Conservation (phyloP, 441 rosid genomes). For the Populus hybrid region DNA sequence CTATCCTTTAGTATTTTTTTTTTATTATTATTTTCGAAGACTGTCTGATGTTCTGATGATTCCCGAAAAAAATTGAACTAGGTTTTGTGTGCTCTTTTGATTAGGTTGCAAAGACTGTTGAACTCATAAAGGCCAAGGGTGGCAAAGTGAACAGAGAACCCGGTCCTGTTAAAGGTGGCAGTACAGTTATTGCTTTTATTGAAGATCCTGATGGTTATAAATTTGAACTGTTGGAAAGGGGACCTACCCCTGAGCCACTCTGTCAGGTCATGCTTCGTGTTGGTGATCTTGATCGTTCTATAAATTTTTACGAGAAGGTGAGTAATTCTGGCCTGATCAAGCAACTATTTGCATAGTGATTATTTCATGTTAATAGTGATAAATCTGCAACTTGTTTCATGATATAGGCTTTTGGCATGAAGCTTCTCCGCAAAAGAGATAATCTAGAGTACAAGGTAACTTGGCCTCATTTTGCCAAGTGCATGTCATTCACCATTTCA, state of each 20-base stretch:
- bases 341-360: not conserved
- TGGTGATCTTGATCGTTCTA: slow-evolving; percentile 85
- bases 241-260: slow-evolving; percentile 86
- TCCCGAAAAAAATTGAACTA: slow-evolving; percentile 4
- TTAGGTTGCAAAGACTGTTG: slow-evolving; percentile 78
- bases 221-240: slow-evolving; percentile 86
- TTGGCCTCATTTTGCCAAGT: slow-evolving; percentile 2
- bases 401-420: slow-evolving; percentile 93
- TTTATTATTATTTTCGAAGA: not conserved
- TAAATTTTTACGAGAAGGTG: slow-evolving; percentile 86
- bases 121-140: slow-evolving; percentile 87
- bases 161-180: slow-evolving; percentile 91
- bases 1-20: not conserved
- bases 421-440: slow-evolving; percentile 80
- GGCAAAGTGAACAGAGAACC: slow-evolving; percentile 90
- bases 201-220: slow-evolving; percentile 98
- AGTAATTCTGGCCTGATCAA: slow-evolving; percentile 6
- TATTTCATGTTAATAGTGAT: not conserved
- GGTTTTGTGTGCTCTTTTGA: slow-evolving; percentile 7
- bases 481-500: not conserved
- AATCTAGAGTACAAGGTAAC: slow-evolving; percentile 87
- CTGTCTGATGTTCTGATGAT: not conserved
- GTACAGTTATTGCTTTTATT: slow-evolving; percentile 70
- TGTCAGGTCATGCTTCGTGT: slow-evolving; percentile 99
- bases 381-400: slow-evolving; percentile 9